Percentiles rank a stretch among this genome's conserved stretches.
phyloP scores from a whole-genome alignment of 2,329 filamentous ascomycete genomes.

The Cordyceps militaris region DNA sequence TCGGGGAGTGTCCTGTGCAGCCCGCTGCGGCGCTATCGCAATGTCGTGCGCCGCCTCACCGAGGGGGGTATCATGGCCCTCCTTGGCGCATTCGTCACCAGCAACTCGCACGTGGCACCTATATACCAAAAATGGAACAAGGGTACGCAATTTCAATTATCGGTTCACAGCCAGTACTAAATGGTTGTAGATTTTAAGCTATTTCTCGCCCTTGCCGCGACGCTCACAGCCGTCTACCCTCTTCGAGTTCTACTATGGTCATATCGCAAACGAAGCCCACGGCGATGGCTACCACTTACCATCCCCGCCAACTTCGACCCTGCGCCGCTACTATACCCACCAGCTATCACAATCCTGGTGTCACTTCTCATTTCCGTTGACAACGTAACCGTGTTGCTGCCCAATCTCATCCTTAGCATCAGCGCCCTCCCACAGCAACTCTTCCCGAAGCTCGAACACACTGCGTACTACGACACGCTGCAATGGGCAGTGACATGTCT shows the following conservation, averaged over 20 bases:
- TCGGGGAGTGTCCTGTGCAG: slow-evolving; percentile 20
- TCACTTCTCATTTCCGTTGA: slow-evolving; percentile 64
- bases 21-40: slow-evolving; percentile 38
- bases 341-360: slow-evolving; percentile 67
- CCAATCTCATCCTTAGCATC: slow-evolving; percentile 76
- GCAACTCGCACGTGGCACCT: slow-evolving; percentile 39
- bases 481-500: slow-evolving; percentile 74
- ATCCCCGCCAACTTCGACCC: slow-evolving; percentile 81
- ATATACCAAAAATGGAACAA: slow-evolving; percentile 39
- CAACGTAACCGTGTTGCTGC: slow-evolving; percentile 56
- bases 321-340: slow-evolving; percentile 82
- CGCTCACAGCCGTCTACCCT: slow-evolving; percentile 49
- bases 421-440: slow-evolving; percentile 67
- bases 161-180: slow-evolving; percentile 13
- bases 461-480: slow-evolving; percentile 53
- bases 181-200: slow-evolving; percentile 36
- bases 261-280: slow-evolving; percentile 32
- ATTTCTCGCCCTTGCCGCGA: slow-evolving; percentile 28
- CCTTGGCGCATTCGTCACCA: slow-evolving; percentile 41
- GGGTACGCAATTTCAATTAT: slow-evolving; percentile 32
- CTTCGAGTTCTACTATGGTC: slow-evolving; percentile 48
- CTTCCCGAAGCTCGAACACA: slow-evolving; percentile 55
- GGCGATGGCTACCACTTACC: slow-evolving; percentile 34
- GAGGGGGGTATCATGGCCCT: slow-evolving; percentile 46
- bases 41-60: slow-evolving; percentile 44